Evolutionary conservation across 805 yeast species (phyloP), one percentile per base, ranked within the genome.

Genomic region (Candida patagonica): DNA sequence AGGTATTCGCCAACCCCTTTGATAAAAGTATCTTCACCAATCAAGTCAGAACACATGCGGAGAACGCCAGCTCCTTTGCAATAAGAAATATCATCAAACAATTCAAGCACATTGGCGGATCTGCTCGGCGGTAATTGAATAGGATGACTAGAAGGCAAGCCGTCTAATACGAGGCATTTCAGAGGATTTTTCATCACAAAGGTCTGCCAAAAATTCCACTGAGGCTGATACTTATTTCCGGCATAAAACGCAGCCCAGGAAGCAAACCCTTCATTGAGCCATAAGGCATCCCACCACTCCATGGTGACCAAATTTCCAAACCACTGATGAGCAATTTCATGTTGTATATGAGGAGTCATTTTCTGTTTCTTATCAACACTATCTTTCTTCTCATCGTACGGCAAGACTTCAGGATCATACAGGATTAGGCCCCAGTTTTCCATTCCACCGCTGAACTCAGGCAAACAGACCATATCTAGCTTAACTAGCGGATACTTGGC

Each of bases 241-340:
- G 87, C 80, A 56, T 74, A 79, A 87, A 89, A 83, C 3, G 89
- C 82, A 80, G 80, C 81, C 85, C 89, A 83, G 40, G 94, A 83
- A 36, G 94, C 94, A 52, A 83, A 84, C 33, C 92, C 89, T 65
- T 83, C 94, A 57, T 83, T 83, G 52, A 83, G 71, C 89, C 92
- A 83, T 54, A 83, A 71, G 49, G 85, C 89, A 61, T 81, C 85
- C 94, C 94, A 83, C 80, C 85, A 83, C 55, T 82, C 88, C 94
- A 83, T 83, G 41, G 94, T 83, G 44, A 83, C 94, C 62, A 83
- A 69, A 61, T 83, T 80, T 57, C 94, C 94, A 54, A 83, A 83
- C 94, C 94, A 83, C 66, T 83, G 94, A 61, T 83, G 94, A 37
- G 94, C 92, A 65, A 83, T 71, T 64, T 83, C 94, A 65, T 83